Conservation (phyloP, 345 rosid genomes). For the Microcos paniculata region DNA sequence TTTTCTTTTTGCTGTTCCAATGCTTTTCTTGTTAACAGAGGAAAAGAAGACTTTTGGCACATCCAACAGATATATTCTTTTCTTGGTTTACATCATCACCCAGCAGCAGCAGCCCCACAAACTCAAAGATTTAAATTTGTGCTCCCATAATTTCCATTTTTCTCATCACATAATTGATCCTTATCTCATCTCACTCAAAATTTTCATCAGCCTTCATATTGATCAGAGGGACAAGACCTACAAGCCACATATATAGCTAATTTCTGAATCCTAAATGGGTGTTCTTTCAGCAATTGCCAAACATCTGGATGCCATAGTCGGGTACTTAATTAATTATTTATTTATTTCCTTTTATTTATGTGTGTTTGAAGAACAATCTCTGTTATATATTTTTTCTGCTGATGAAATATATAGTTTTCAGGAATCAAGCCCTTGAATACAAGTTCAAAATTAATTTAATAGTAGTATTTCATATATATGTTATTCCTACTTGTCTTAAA, state of each 20-base stretch:
- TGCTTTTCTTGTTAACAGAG: constrained; percentile 20
- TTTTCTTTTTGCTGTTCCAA: neutral
- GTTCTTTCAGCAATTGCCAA: constrained; percentile 47
- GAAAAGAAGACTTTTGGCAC: constrained; percentile 13
- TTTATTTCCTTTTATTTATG: neutral
- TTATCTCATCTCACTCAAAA: neutral
- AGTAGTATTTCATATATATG: too few relatives aligned
- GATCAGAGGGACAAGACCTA: neutral
- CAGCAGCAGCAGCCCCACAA: neutral
- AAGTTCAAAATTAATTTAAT: too few relatives aligned
- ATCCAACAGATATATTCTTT: constrained; percentile 11
- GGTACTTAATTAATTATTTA: constrained; percentile 34
- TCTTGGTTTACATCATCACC: neutral
- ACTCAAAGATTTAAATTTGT: neutral
- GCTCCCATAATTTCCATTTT: neutral
- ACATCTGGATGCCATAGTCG: constrained; percentile 62
- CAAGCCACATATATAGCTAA: neutral
- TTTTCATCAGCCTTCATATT: neutral
- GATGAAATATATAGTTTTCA: too few relatives aligned
- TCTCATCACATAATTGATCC: neutral
- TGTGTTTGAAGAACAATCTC: neutral
- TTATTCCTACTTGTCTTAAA: too few relatives aligned
- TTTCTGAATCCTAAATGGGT: constrained; percentile 42
- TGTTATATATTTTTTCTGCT: too few relatives aligned
- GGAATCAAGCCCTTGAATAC: too few relatives aligned